Base-by-base conservation (phyloP, 176 grass and related monocot genomes). In the Poa pratensis region DNA sequence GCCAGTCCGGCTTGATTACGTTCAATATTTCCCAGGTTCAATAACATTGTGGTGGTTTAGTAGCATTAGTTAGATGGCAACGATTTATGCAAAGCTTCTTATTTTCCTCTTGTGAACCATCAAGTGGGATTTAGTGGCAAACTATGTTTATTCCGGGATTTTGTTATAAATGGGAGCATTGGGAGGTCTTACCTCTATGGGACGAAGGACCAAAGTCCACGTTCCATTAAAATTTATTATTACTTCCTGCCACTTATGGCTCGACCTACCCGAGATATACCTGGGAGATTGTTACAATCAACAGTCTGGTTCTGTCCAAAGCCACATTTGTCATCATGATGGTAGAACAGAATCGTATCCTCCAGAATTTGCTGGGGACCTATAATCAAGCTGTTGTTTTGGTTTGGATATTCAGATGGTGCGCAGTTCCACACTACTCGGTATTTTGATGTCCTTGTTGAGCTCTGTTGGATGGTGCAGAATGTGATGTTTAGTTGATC, bases 151-250 rank as follows among this genome's bases (percentile, higher is more conserved):
- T 73, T 64, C 46, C 5, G 45, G 16, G 66, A 78, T 78, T 77
- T 71, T 27, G 1, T 51, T 34, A 77, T 88, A 28, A 78, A 78
- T 70, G 60, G 27, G 42, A 52, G 59, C n/a, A 78, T 71, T 70
- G 60, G 27, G 42, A 52, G 59, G 76, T 76, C 35, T 34, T 87
- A 46, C 45, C 10, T 46, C 1, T 45, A 9, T 35, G 23, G 23
- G 3, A 17, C 2, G 40, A 75, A 26, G 34, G 58, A 55, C 17
- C n/a, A 20, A 81, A 55, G 9, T 17, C 72, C 30, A 50, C 35
- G 34, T 37, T 68, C 45, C 57, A 74, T 53, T n/a, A 42, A 69
- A 30, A 15, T 15, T 79, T 42, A 9, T 42, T 34, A 4, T 67
- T 9, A 77, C 1, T 67, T 45, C 39, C 57, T 28, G 18, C 17